Base-by-base conservation (phyloP, 108 stramenopile genomes). In the Mediolabrus comicus region DNA sequence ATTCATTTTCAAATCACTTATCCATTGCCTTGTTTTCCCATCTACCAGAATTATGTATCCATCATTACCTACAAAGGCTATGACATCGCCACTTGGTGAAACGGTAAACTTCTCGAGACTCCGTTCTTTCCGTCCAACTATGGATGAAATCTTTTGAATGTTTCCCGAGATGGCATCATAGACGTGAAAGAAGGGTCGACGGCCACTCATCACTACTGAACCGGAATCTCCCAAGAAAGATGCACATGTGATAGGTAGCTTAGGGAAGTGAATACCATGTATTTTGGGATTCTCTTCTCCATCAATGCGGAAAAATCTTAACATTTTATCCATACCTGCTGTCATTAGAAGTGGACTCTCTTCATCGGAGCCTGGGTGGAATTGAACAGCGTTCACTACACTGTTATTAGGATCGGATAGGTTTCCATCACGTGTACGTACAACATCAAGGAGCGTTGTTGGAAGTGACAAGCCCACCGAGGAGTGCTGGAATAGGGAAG, bases 1-100 rank as follows among this genome's bases (percentile, higher is more conserved):
- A 83, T 96, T 97, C 83, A 97, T 89, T 74, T 98, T 98, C 65
- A 97, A 75, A 55, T 87, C 82, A 4, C 82, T 90, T 29, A 92
- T 90, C 92, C 87, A 92, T 73, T 92, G 87, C 73, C 90, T 95
- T 34, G 83, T 80, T 43, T 80, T 78, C 16, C 83, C 79, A 59
- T 95, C 89, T 25, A 92, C 81, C 55, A 99, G 65, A 55, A 97
- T 72, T 11, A 98, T 83, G 74, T 95, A 97, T 29, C 98, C 98
- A 75, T 95, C 97, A 69, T 95, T 92, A 0, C 96, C 98, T 12
- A 92, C 53, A 67, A 99, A 96, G 1, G 95, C 95, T 66, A 98
- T 84, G 31, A 83, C 46, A 16, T 68, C 65, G 12, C 97, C 97
- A 79, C 90, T 88, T 4, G 87, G 88, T 31, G 96, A 95, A 27